These are phyloP conservation scores for Diaporthe ilicicola DNA, from an alignment of 2,329 filamentous ascomycete species.

Conservation along the genomic window DNA sequence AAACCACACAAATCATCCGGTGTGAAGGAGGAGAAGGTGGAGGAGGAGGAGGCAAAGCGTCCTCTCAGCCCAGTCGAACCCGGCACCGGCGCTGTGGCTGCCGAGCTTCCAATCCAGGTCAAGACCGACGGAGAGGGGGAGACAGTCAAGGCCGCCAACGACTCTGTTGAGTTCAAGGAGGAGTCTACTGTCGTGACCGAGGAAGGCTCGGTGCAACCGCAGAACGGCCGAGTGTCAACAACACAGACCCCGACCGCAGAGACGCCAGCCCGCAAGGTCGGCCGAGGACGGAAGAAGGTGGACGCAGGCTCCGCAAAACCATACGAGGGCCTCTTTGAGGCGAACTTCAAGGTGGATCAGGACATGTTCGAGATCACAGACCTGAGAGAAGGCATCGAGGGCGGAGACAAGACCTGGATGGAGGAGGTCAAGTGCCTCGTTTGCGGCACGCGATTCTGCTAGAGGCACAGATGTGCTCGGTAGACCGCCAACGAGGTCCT, in stretches of 20 bases:
- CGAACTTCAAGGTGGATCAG: slow-evolving; percentile 55
- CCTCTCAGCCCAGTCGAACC: slow-evolving; percentile 62
- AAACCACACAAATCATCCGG: slow-evolving; percentile 55
- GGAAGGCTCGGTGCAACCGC: slow-evolving; percentile 29
- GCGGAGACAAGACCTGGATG: slow-evolving; percentile 62
- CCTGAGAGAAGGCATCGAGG: slow-evolving; percentile 55
- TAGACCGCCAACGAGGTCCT: no score
- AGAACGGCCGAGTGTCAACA: slow-evolving; percentile 36
- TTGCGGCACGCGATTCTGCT: slow-evolving; percentile 58
- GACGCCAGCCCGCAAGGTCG: slow-evolving; percentile 37
- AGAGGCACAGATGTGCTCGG: slow-evolving; percentile 17
- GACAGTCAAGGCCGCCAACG: slow-evolving; percentile 41
- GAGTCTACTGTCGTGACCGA: slow-evolving; percentile 38
- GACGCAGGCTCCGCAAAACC: slow-evolving; percentile 49
- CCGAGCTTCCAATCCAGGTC: slow-evolving; percentile 61
- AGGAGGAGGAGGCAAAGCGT: slow-evolving; percentile 50
- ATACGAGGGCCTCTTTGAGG: slow-evolving; percentile 62
- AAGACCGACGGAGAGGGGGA: slow-evolving; percentile 55
- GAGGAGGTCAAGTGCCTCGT: slow-evolving; percentile 61
- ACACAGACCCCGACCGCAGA: slow-evolving; percentile 35
- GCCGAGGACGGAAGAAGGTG: slow-evolving; percentile 47
- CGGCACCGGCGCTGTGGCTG: slow-evolving; percentile 54
- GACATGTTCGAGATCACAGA: slow-evolving; percentile 61
- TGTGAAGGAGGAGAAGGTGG: slow-evolving; percentile 48
- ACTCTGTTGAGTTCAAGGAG: slow-evolving; percentile 48